Evolutionary conservation across 1,139 yeast species (phyloP).

Genomic region (Yamadazyma songkhlaensis): DNA sequence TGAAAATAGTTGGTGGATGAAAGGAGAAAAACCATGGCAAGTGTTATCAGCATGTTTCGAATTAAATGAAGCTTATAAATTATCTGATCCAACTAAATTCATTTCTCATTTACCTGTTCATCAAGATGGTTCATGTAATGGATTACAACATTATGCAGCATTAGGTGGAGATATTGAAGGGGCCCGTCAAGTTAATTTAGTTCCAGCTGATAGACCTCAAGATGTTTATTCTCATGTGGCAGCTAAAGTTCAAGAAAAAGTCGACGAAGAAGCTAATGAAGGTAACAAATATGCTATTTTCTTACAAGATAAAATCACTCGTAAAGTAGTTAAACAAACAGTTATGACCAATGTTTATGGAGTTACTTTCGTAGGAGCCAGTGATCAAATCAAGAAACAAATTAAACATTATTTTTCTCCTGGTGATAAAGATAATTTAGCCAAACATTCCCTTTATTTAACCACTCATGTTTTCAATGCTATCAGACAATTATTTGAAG

Average conservation of each 20-base stretch:
- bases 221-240: slow-evolving; percentile 91
- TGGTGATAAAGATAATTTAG: slow-evolving; percentile 40
- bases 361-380: slow-evolving; percentile 92
- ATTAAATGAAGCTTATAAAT: slow-evolving; percentile 63
- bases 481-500: slow-evolving; percentile 79
- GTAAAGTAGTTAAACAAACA: slow-evolving; percentile 93
- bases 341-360: slow-evolving; percentile 99
- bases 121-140: slow-evolving; percentile 98
- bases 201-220: slow-evolving; percentile 81
- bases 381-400: slow-evolving; percentile 78
- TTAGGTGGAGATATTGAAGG: slow-evolving; percentile 95
- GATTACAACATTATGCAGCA: slow-evolving; percentile 97
- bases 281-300: slow-evolving; percentile 53
- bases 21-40: slow-evolving; percentile 96
- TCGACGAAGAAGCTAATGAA: slow-evolving; percentile 57
- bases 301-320: slow-evolving; percentile 61
- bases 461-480: slow-evolving; percentile 80
- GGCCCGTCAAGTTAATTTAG: slow-evolving; percentile 85
- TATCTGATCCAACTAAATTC: slow-evolving; percentile 71
- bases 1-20: slow-evolving; percentile 70
- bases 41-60: slow-evolving; percentile 85
- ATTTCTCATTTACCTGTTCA: slow-evolving; percentile 87
- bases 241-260: slow-evolving; percentile 58
- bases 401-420: slow-evolving; percentile 42
- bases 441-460: slow-evolving; percentile 59